Percentiles rank a stretch among this genome's conserved stretches.
These are phyloP conservation scores for Cyberlindnera amylophila DNA, from an alignment of 805 yeast genomes.

Conservation along the genomic window DNA sequence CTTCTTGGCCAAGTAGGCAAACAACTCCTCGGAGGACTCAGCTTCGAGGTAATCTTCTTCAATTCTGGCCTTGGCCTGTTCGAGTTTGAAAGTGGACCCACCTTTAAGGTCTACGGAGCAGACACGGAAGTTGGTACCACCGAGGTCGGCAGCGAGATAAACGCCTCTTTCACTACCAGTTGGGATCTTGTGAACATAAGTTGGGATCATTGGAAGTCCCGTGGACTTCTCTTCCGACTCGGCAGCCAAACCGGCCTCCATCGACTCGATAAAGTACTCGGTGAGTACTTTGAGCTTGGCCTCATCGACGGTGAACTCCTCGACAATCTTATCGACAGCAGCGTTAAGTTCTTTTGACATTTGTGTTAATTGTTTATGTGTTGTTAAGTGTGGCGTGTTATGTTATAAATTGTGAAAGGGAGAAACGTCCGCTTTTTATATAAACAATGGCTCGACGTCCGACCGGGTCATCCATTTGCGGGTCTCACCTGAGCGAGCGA, in stretches of 20 bases:
- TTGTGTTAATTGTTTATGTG: neutral
- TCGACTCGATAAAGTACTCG: constrained; percentile 53
- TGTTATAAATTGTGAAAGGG: neutral
- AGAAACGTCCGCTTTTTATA: no score
- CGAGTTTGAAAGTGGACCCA: constrained; percentile 70
- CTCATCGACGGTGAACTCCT: constrained; percentile 22
- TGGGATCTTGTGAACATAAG: constrained; percentile 82
- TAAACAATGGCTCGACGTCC: no score
- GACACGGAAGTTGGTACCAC: constrained; percentile 95
- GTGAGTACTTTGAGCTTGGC: constrained; percentile 27
- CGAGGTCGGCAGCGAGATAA: constrained; percentile 86
- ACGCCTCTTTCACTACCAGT: constrained; percentile 82
- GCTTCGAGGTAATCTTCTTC: constrained; percentile 74
- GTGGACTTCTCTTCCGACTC: constrained; percentile 34
- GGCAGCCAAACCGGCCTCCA: constrained; percentile 55
- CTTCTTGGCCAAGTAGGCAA: constrained; percentile 70
- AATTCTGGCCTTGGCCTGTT: constrained; percentile 74
- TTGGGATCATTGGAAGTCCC: constrained; percentile 89
- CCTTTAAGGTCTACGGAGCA: constrained; percentile 80
- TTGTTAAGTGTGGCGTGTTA: neutral
- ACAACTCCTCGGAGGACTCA: constrained; percentile 59
- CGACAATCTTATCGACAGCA: constrained; percentile 18
- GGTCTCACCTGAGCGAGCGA: no score
- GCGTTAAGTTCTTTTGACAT: constrained; percentile 4
- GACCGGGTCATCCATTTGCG: no score